These are phyloP conservation scores for Dioscorea alata DNA, from an alignment of 106 monocot species.

Conservation along the genomic window DNA sequence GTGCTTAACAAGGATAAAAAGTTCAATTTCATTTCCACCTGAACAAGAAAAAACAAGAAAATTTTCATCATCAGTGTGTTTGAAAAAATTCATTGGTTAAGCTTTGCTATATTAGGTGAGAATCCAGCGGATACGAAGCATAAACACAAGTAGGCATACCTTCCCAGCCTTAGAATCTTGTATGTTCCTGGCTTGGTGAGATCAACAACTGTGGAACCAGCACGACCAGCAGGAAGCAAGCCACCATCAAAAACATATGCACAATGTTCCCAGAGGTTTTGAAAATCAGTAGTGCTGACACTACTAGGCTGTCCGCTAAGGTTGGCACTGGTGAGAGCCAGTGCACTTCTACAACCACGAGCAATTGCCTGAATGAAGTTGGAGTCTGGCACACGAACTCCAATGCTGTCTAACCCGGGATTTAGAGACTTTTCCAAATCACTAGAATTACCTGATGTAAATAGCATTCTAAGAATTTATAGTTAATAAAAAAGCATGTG, in stretches of 20 bases:
- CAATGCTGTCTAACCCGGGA: conserved; percentile 83
- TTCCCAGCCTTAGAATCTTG: conserved; percentile 80
- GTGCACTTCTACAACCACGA: conserved; percentile 64
- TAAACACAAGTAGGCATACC: conserved; percentile 25
- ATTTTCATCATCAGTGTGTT: no score
- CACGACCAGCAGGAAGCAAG: conserved; percentile 67
- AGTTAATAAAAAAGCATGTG: not conserved
- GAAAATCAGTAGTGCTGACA: conserved; percentile 64
- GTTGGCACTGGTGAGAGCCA: conserved; percentile 98
- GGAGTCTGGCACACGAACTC: conserved; percentile 80
- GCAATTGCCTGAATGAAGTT: conserved; percentile 68
- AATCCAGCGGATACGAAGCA: no score
- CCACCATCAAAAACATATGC: conserved; percentile 79
- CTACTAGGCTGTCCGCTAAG: conserved; percentile 80
- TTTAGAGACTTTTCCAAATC: conserved; percentile 74
- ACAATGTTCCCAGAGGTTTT: conserved; percentile 71
- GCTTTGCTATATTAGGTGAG: no score
- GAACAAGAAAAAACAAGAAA: no score
- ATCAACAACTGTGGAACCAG: conserved; percentile 94
- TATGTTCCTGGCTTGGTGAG: conserved; percentile 44
- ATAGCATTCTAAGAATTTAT: not conserved
- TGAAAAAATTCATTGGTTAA: no score
- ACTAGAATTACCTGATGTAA: conserved; percentile 63
- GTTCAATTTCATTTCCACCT: no score
- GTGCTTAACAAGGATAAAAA: no score